These are phyloP conservation scores for Plasmodium yoelii DNA, from an alignment of 169 alveolate genomes.

Conservation along the genomic window DNA sequence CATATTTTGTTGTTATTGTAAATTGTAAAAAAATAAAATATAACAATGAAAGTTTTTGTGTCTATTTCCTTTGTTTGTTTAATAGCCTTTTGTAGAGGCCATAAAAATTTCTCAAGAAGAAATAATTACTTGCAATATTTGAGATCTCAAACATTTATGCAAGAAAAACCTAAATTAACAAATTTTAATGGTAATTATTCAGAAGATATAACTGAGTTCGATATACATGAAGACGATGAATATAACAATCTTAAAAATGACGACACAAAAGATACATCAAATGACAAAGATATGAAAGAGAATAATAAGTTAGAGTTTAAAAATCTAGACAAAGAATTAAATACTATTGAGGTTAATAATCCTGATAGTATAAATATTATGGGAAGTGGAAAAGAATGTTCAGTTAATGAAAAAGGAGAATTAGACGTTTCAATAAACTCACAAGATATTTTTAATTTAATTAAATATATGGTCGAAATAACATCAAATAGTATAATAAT, in stretches of 20 bases:
- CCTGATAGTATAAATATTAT: conserved; percentile 11
- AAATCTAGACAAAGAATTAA: conserved; percentile 52
- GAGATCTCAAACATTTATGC: conserved; percentile 52
- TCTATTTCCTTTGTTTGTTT: conserved; percentile 11
- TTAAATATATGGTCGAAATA: conserved; percentile 40
- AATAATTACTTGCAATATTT: conserved; percentile 49
- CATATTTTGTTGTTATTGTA: too few relatives aligned
- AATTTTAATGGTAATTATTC: conserved; percentile 34
- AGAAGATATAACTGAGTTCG: conserved; percentile 68
- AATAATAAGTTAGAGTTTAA: conserved; percentile 43
- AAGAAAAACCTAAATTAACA: conserved; percentile 20
- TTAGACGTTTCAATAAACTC: conserved; percentile 58
- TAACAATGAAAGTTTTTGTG: conserved; percentile 12
- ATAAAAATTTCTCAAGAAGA: conserved; percentile 31
- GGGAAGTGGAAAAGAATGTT: conserved; percentile 56
- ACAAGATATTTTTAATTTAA: conserved; percentile 56
- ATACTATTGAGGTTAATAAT: conserved; percentile 18
- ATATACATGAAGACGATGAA: conserved; percentile 54
- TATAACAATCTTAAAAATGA: not conserved
- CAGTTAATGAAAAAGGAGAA: conserved; percentile 40
- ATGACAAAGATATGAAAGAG: conserved; percentile 2
- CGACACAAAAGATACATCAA: not conserved
- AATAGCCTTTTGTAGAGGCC: conserved; percentile 39
- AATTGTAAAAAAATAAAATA: too few relatives aligned
- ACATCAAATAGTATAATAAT: conserved; percentile 47